These are phyloP conservation scores for Pistacia vera DNA, from an alignment of 345 rosid genomes.

Conservation along the genomic window DNA sequence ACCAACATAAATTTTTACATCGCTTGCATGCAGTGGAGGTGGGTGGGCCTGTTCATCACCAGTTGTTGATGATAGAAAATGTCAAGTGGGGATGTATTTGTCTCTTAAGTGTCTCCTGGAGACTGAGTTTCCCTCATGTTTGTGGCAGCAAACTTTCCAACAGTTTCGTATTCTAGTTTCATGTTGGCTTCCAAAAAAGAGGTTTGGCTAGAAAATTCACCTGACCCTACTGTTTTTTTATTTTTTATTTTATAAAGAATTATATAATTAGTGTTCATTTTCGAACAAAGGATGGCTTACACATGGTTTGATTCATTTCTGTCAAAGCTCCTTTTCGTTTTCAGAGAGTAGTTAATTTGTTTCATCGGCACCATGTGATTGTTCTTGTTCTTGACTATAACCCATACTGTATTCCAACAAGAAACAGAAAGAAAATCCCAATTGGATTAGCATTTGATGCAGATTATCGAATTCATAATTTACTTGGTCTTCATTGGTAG, in stretches of 20 bases:
- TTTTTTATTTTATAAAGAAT: too few relatives aligned
- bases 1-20: constrained; percentile 16
- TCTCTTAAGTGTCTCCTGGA: constrained; percentile 26
- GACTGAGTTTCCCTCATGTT: constrained; percentile 26
- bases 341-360: constrained; percentile 3
- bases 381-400: background rate
- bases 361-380: constrained; percentile 4
- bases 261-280: too few relatives aligned
- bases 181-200: constrained; percentile 30
- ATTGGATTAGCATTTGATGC: too few relatives aligned
- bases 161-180: constrained; percentile 28
- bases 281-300: constrained; percentile 4
- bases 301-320: constrained; percentile 21
- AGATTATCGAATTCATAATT: too few relatives aligned
- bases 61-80: constrained; percentile 24
- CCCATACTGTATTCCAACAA: background rate
- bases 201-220: constrained; percentile 19
- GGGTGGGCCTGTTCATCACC: constrained; percentile 11
- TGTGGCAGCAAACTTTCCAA: constrained; percentile 22
- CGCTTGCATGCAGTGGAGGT: background rate
- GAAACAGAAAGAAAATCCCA: too few relatives aligned
- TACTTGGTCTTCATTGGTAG: too few relatives aligned
- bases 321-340: background rate
- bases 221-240: constrained; percentile 20
- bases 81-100: constrained; percentile 27